phyloP scores from a whole-genome alignment of 2,329 filamentous ascomycete genomes.

The Sarocladium kiliense region DNA sequence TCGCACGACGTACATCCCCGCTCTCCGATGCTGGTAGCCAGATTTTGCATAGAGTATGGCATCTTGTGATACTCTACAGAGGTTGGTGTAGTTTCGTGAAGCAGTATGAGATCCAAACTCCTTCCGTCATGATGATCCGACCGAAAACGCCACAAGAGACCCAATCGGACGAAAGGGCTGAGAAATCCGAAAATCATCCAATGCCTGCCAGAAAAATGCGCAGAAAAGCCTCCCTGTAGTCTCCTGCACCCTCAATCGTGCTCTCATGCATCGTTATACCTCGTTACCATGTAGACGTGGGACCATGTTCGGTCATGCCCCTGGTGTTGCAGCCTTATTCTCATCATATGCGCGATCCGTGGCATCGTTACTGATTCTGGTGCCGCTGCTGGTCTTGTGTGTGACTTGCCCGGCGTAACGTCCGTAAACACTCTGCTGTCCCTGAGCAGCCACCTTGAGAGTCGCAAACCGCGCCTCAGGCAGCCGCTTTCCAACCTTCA shows the following conservation, averaged over 20 bases:
- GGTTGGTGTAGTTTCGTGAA: not conserved
- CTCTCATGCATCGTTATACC: not conserved
- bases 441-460: slow-evolving; percentile 54
- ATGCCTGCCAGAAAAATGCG: not conserved
- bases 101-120: not conserved
- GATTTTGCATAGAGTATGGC: not conserved
- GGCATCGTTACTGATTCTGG: not conserved
- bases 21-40: not conserved
- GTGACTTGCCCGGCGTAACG: slow-evolving; percentile 30
- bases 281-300: too few relatives aligned
- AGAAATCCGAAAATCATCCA: not conserved
- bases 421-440: slow-evolving; percentile 60
- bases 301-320: not conserved
- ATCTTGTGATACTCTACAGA: not conserved
- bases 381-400: slow-evolving; percentile 13
- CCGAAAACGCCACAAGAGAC: not conserved
- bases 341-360: not conserved
- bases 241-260: not conserved
- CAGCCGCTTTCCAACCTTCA: slow-evolving; percentile 69
- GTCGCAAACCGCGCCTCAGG: slow-evolving; percentile 68
- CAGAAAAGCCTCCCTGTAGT: not conserved
- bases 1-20: not conserved
- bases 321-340: not conserved
- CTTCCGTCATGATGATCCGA: not conserved
- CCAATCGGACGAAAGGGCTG: not conserved